Conservation (phyloP, 2,329 filamentous ascomycete species). For the Colletotrichum sidae region DNA sequence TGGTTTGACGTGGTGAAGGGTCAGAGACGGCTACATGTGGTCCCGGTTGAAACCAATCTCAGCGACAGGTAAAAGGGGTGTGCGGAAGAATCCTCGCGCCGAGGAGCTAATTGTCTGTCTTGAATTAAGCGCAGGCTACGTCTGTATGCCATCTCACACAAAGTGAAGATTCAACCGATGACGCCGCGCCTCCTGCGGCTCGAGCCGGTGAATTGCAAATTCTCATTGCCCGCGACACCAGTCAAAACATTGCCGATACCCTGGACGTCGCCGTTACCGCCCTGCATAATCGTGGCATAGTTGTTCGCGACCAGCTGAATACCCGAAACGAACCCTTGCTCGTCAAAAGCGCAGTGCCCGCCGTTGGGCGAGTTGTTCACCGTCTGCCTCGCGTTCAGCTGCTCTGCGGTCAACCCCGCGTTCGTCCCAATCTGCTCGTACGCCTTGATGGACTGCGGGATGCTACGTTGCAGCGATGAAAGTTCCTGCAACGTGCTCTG, state of each 20-base stretch:
- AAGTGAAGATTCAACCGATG: slow-evolving; percentile 21
- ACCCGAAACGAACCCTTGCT: slow-evolving; percentile 63
- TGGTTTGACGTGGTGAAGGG: too few species aligned
- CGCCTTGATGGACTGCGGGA: slow-evolving; percentile 61
- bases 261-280: slow-evolving; percentile 60
- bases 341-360: slow-evolving; percentile 70
- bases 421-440: slow-evolving; percentile 60
- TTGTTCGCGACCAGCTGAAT: slow-evolving; percentile 67
- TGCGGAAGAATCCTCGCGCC: too few species aligned
- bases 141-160: slow-evolving; percentile 4
- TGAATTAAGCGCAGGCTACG: not conserved
- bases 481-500: slow-evolving; percentile 67
- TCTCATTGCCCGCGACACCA: slow-evolving; percentile 61
- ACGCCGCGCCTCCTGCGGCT: slow-evolving; percentile 27
- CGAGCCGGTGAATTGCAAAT: slow-evolving; percentile 51
- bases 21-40: too few species aligned
- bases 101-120: not conserved
- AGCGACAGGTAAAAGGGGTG: too few species aligned
- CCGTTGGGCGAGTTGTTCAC: slow-evolving; percentile 67
- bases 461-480: slow-evolving; percentile 58
- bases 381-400: slow-evolving; percentile 65
- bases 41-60: too few species aligned
- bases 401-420: slow-evolving; percentile 55
- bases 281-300: slow-evolving; percentile 64
- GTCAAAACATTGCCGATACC: slow-evolving; percentile 62